A percentile compares a stretch with the other conserved stretches of the same genome.
Evolutionary conservation across 2,329 filamentous ascomycete genomes (phyloP).

Genomic region (Coniella vitis): DNA sequence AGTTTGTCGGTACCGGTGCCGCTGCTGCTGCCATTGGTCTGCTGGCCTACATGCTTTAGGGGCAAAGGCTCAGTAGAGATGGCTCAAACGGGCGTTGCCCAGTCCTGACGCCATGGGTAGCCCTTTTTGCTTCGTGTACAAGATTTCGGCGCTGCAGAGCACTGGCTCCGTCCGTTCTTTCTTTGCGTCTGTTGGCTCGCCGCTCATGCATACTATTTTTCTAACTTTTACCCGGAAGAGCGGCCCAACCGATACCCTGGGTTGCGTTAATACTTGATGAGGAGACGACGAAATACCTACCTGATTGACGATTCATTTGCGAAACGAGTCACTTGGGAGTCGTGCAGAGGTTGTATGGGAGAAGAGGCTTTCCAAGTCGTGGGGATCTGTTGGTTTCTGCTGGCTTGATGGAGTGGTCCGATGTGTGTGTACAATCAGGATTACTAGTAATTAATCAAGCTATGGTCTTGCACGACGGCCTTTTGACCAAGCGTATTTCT

Average conservation of each 20-base stretch:
- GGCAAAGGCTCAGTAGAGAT: slow-evolving; percentile 9
- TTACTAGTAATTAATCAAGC: slow-evolving; percentile 7
- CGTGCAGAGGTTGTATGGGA: slow-evolving; percentile 4
- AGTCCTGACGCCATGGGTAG: background rate
- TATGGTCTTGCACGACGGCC: background rate
- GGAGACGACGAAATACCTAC: slow-evolving; percentile 17
- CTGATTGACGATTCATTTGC: slow-evolving; percentile 12
- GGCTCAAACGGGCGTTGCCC: background rate
- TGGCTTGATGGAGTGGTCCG: background rate
- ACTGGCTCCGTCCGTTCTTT: background rate
- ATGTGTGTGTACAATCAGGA: slow-evolving; percentile 8
- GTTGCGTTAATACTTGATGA: slow-evolving; percentile 15
- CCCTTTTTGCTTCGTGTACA: slow-evolving; percentile 17
- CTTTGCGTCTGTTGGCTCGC: background rate
- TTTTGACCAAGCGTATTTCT: background rate
- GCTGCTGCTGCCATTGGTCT: slow-evolving; percentile 45
- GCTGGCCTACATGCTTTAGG: slow-evolving; percentile 46
- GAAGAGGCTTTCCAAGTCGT: slow-evolving; percentile 1
- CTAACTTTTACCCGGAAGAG: slow-evolving; percentile 4
- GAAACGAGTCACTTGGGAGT: slow-evolving; percentile 7
- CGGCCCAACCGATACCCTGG: slow-evolving; percentile 12
- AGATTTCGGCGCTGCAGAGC: slow-evolving; percentile 11
- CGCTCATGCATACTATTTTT: slow-evolving; percentile 8
- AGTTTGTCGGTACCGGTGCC: slow-evolving; percentile 36
- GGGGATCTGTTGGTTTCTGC: background rate